Evolutionary conservation across 2,329 filamentous ascomycete genomes (phyloP).

Genomic region (Pseudogymnoascus sp.): DNA sequence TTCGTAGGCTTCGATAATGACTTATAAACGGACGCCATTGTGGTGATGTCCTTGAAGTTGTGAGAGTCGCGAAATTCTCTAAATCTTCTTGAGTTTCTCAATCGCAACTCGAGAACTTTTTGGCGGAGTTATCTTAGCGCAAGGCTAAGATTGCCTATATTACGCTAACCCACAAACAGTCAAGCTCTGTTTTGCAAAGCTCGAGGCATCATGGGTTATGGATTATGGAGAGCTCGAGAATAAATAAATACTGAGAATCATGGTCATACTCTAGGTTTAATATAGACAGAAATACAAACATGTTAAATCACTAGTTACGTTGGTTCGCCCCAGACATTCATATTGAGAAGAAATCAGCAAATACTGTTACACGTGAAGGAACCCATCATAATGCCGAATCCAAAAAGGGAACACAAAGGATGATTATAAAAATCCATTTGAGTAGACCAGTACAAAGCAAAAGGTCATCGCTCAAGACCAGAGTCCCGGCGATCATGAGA

Average conservation of each 20-base stretch:
- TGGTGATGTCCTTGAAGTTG: slow-evolving; percentile 19
- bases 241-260: neutral
- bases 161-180: neutral
- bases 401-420: slow-evolving; percentile 10
- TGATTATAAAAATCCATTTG: slow-evolving; percentile 8
- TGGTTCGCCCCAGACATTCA: neutral
- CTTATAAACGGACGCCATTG: slow-evolving; percentile 69
- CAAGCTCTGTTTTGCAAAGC: neutral
- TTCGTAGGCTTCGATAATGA: slow-evolving; percentile 55
- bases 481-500: slow-evolving; percentile 7
- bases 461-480: neutral
- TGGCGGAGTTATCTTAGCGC: slow-evolving; percentile 11
- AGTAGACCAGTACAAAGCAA: slow-evolving; percentile 8
- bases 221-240: neutral
- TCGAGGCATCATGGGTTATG: neutral
- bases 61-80: slow-evolving; percentile 19
- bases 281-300: neutral
- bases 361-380: slow-evolving; percentile 11
- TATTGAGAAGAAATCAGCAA: slow-evolving; percentile 6
- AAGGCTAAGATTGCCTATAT: slow-evolving; percentile 2
- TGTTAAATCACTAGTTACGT: neutral
- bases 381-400: slow-evolving; percentile 13
- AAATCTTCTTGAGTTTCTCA: slow-evolving; percentile 11
- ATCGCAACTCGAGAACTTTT: slow-evolving; percentile 12
- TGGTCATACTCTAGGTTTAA: neutral